These are phyloP conservation scores for Mycena rosella DNA, from an alignment of 768 basidiomycete species.

Conservation along the genomic window DNA sequence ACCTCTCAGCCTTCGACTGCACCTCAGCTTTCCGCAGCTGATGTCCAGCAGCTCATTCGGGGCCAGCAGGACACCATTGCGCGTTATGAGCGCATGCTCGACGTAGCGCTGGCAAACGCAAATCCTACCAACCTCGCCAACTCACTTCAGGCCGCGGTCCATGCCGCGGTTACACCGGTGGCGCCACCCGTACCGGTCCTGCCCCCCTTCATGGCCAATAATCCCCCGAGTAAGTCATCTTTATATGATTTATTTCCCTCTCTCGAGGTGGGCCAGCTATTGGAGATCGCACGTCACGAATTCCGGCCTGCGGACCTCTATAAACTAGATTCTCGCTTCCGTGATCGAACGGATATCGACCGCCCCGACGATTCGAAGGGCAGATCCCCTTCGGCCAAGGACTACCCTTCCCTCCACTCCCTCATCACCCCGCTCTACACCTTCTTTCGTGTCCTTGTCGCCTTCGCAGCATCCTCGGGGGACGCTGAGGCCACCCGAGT, in stretches of 20 bases:
- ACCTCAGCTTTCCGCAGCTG: too few relatives aligned
- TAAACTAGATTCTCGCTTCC: conserved; percentile 3
- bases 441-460: not conserved
- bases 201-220: too few relatives aligned
- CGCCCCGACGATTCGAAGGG: not conserved
- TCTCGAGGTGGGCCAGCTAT: not conserved
- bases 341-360: not conserved
- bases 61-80: too few relatives aligned
- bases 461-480: not conserved
- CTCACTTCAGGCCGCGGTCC: too few relatives aligned
- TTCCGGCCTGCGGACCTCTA: not conserved
- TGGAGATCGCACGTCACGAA: conserved; percentile 12
- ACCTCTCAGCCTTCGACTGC: too few relatives aligned
- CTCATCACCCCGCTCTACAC: not conserved
- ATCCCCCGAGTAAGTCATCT: conserved; percentile 1
- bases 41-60: too few relatives aligned
- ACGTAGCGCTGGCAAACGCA: too few relatives aligned
- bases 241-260: not conserved
- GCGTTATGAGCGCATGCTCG: too few relatives aligned
- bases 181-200: too few relatives aligned
- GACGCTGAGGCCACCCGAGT: not conserved
- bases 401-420: not conserved
- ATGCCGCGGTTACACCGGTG: too few relatives aligned
- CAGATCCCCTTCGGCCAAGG: not conserved
- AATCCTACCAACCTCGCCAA: too few relatives aligned